Evolutionary conservation across 345 rosid species (phyloP).

Genomic region (Brassica cretica): DNA sequence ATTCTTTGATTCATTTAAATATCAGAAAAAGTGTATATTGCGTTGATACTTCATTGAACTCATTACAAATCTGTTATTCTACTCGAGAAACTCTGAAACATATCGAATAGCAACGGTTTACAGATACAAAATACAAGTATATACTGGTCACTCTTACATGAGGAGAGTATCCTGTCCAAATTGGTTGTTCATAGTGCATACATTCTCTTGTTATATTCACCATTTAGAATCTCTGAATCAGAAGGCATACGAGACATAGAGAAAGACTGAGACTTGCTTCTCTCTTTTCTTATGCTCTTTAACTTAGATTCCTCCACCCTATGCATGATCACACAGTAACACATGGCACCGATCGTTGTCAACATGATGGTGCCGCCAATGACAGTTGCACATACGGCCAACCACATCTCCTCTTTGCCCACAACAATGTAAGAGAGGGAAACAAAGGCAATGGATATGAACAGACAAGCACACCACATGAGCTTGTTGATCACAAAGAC

Average conservation of each 20-base stretch:
- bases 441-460: constrained; percentile 87
- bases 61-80: constrained; percentile 33
- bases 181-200: constrained; percentile 51
- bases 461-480: constrained; percentile 98
- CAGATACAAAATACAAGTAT: constrained; percentile 34
- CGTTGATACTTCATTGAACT: constrained; percentile 21
- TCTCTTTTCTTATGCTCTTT: constrained; percentile 75
- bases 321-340: constrained; percentile 77
- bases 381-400: constrained; percentile 75
- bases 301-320: constrained; percentile 82
- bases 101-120: constrained; percentile 21
- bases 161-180: background rate
- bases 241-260: constrained; percentile 72
- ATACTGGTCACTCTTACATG: constrained; percentile 34
- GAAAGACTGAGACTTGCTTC: constrained; percentile 75
- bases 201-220: constrained; percentile 82
- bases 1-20: constrained; percentile 25
- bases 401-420: constrained; percentile 74
- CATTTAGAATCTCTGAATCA: constrained; percentile 71
- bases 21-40: constrained; percentile 24
- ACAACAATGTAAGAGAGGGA: constrained; percentile 91
- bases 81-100: constrained; percentile 26
- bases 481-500: constrained; percentile 97
- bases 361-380: constrained; percentile 90
- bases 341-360: constrained; percentile 96